Base-by-base conservation (phyloP, 768 basidiomycete species). In the button mushroom (Agaricus bisporus) region DNA sequence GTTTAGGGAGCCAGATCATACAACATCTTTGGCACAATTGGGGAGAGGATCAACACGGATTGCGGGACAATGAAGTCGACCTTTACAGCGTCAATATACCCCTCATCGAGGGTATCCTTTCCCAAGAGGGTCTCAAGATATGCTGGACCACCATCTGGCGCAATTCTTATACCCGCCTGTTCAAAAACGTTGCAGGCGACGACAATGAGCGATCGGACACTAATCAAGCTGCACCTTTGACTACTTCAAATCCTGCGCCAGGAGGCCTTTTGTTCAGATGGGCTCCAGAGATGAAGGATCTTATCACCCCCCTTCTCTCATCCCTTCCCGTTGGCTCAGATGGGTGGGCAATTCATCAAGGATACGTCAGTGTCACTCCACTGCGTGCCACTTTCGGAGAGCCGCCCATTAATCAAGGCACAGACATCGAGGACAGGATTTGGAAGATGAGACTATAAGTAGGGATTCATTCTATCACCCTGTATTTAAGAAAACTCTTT, bases 71-170 rank as follows among this genome's bases (percentile, higher is more conserved):
- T 44, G 84, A 88, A 63, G 81, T 93, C 29, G 90, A 91, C 64
- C 72, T 94, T 20, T 93, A 93, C 70, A 91, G 74, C 63, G 70
- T 98, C 61, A 98, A 98, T 68, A 80, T 98, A 43, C 93, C 94
- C 20, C 74, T 97, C 65, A 76, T 93, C 47, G 78, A 83, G 49
- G 76, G 71, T 25, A 76, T 89, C 26, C 68, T 88, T 43, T 68
- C 74, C 38, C 75, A 80, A 29, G 76, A 77, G 48, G 82, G 83
- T 7, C 66, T 92, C 51, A 79, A 80, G 58, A 77, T 91, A 50
- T 78, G 74, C 59, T 94, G 91, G 89, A 91, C 94, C 10, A 74
- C 66, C 25, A 81, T 94, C 70, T 93, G 89, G 90, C 79, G 88
- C 44, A 95, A 88, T 64, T 79, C 83, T 9, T 95, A 95, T 62